Evolutionary conservation across 768 basidiomycete species (phyloP), one percentile per base, ranked within the genome.

Genomic region (Suillus variegatus): DNA sequence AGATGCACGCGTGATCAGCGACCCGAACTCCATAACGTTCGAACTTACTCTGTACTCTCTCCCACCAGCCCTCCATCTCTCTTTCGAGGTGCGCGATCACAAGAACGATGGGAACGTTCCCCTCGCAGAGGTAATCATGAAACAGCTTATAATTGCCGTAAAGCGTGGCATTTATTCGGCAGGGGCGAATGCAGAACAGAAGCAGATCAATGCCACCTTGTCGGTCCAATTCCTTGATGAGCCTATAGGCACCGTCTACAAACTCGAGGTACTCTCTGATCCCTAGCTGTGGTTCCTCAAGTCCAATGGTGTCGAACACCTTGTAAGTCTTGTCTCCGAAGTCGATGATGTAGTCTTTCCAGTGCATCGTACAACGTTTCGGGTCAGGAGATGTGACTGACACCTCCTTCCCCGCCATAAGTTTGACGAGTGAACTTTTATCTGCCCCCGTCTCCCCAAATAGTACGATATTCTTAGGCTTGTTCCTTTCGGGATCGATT

Each of bases 361-460:
- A 74, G 28, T 74, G 60, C 32, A 82, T 69, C 10, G 81, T 81
- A 56, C 78, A 76, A 13, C 75, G 75, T 25, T 70, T 68, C 10
- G 72, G 74, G 35, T 73, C 75, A 20, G 72, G 75, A 10, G 79
- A 81, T 16, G 75, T 70, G 9, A 61, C 63, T 1, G 80, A 81
- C n/a, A 71, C 44, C 1, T 70, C 64, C 4, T 61, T n/a, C 38
- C 73, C 76, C 32, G 72, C 72, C 22, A 83, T 65, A 70, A 83
- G 75, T 69, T 83, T 84, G 64, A 84, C 72, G 51, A 82, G 74
- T 20, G 79, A 81, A 61, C 82, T 84, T 63, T 84, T 84, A 18
- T 78, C 78, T 60, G 77, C 75, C 1, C 76, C 76, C 3, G 66
- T 70, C 65, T 76, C 75, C 28, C 75, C 75, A 41, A 76, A 76